These are phyloP conservation scores for Jimgerdemannia flammicorona DNA, from an alignment of 192 early-diverging fungal genomes.

Conservation along the genomic window DNA sequence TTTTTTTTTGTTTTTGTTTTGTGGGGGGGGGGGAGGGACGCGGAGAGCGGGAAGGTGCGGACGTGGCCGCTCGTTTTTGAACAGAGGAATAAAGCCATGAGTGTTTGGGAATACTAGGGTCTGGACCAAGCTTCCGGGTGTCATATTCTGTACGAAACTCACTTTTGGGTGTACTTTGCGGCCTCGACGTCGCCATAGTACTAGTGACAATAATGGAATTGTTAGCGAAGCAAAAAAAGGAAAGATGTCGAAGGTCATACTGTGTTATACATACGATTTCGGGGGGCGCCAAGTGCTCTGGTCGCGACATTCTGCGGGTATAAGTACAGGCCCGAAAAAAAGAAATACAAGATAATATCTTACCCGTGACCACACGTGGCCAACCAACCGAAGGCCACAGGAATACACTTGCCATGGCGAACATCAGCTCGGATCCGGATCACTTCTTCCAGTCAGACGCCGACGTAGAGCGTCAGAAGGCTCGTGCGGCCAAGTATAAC, in stretches of 20 bases:
- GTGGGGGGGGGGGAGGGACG: too few relatives aligned
- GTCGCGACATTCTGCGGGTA: slow-evolving; percentile 72
- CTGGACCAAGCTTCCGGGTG: background rate
- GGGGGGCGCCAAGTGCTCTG: slow-evolving; percentile 95
- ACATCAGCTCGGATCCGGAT: slow-evolving; percentile 50
- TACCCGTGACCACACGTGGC: background rate
- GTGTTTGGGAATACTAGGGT: too few relatives aligned
- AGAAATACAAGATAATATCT: background rate
- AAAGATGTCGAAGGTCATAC: background rate
- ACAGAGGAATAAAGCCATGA: too few relatives aligned
- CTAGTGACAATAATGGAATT: slow-evolving; percentile 29
- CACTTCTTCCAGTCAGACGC: slow-evolving; percentile 77
- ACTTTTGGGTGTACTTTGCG: slow-evolving; percentile 91
- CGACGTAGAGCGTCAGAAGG: slow-evolving; percentile 51
- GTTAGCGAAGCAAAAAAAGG: background rate
- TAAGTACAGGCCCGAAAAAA: background rate
- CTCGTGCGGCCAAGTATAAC: slow-evolving; percentile 49
- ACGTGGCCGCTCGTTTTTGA: too few relatives aligned
- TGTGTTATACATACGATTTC: slow-evolving; percentile 71
- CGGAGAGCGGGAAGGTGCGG: background rate
- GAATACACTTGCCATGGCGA: slow-evolving; percentile 42
- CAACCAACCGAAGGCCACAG: slow-evolving; percentile 17
- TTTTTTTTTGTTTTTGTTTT: too few relatives aligned
- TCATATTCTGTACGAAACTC: slow-evolving; percentile 16
- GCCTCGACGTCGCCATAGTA: slow-evolving; percentile 95